These are phyloP conservation scores for Neurospora crassa DNA, from an alignment of 2,329 filamentous ascomycete genomes.

Conservation along the genomic window DNA sequence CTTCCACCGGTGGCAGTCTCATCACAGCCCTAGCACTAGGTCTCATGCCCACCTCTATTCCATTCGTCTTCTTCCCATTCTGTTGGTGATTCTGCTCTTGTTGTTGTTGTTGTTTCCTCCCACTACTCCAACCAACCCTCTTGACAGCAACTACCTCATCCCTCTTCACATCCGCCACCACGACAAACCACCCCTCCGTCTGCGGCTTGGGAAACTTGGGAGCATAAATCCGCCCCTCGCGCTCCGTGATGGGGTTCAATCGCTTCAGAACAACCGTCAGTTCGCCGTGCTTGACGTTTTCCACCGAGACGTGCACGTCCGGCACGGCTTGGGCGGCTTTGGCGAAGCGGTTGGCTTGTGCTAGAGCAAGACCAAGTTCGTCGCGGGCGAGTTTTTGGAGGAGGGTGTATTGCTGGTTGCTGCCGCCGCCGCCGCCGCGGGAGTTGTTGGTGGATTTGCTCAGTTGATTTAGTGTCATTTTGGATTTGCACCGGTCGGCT, in stretches of 20 bases:
- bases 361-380: slow-evolving; percentile 38
- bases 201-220: slow-evolving; percentile 91
- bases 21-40: slow-evolving; percentile 48
- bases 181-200: slow-evolving; percentile 84
- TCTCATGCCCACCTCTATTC: slow-evolving; percentile 31
- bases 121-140: slow-evolving; percentile 61
- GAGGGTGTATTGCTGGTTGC: slow-evolving; percentile 16
- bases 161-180: slow-evolving; percentile 56
- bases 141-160: slow-evolving; percentile 84
- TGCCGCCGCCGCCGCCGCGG: not conserved
- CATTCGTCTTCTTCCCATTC: slow-evolving; percentile 14
- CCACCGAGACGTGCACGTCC: slow-evolving; percentile 52
- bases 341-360: slow-evolving; percentile 36
- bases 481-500: slow-evolving; percentile 29
- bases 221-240: slow-evolving; percentile 70
- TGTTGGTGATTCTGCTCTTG: not conserved
- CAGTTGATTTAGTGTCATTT: slow-evolving; percentile 34
- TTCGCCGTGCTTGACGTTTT: slow-evolving; percentile 50
- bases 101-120: slow-evolving; percentile 16
- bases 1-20: slow-evolving; percentile 43
- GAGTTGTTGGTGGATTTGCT: slow-evolving; percentile 22
- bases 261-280: slow-evolving; percentile 57
- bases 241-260: slow-evolving; percentile 53
- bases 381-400: slow-evolving; percentile 33
- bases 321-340: slow-evolving; percentile 61